Conservation (phyloP, 805 yeast genomes). For the Jamesozyma gamospora region DNA sequence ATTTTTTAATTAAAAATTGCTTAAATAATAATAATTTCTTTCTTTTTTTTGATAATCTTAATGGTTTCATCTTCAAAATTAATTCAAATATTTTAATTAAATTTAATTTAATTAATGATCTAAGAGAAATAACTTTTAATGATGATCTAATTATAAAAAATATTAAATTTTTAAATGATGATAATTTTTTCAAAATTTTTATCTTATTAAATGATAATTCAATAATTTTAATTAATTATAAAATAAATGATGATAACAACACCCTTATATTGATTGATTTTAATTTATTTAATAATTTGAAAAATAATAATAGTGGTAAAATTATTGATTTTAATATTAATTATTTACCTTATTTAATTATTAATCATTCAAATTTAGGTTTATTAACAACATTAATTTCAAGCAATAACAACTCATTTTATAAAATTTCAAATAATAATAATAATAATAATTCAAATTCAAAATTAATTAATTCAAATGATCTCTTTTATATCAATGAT, state of each 20-base stretch:
- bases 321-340: no score
- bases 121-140: background rate
- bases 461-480: no score
- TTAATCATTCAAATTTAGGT: slow-evolving; percentile 1
- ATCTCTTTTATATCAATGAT: no score
- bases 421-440: background rate
- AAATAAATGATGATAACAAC: no score
- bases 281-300: no score
- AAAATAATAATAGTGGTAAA: no score
- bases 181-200: background rate
- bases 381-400: background rate
- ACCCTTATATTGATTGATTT: no score
- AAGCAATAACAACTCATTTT: background rate
- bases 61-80: background rate
- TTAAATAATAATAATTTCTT: no score
- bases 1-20: no score
- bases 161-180: background rate
- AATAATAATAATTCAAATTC: no score
- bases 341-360: background rate
- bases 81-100: background rate
- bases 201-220: background rate
- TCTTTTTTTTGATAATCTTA: background rate
- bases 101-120: slow-evolving; percentile 1
- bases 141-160: background rate
- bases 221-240: no score